A percentile compares a stretch with the other conserved stretches of the same genome.
phyloP scores from a whole-genome alignment of 148 eudicot species.

The Suaeda aralocaspica region DNA sequence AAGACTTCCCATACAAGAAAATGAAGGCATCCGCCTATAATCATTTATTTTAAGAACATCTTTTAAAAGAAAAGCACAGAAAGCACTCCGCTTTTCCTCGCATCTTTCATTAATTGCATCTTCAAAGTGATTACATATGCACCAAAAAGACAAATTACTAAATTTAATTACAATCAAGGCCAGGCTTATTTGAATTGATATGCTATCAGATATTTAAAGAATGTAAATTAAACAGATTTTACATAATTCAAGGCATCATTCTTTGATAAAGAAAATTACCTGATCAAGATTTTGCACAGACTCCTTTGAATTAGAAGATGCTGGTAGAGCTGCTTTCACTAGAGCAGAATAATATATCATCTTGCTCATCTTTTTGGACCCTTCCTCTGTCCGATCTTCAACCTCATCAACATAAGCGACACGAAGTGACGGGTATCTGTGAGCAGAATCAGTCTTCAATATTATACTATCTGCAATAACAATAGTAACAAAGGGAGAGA shows the following conservation, averaged over 20 bases:
- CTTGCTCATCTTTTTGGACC: conserved; percentile 40
- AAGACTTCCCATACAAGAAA: not conserved
- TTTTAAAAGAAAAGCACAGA: not conserved
- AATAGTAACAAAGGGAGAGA: not conserved
- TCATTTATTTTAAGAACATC: not conserved
- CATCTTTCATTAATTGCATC: not conserved
- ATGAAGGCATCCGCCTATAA: not conserved
- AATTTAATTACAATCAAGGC: not conserved
- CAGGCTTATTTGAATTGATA: not conserved
- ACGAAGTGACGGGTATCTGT: conserved; percentile 93
- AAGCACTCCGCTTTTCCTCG: not conserved
- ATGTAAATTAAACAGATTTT: not conserved
- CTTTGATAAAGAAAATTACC: conserved; percentile 35
- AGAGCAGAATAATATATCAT: conserved; percentile 83
- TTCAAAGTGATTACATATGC: not conserved
- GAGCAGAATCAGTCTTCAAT: not conserved
- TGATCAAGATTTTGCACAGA: conserved; percentile 81
- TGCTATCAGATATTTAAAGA: not conserved
- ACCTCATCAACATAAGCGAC: conserved; percentile 98
- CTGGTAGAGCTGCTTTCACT: conserved; percentile 90
- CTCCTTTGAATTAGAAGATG: conserved; percentile 62
- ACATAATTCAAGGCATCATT: not conserved
- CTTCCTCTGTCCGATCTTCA: conserved; percentile 74
- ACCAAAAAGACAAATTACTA: not conserved
- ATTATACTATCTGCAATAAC: not conserved